phyloP scores from a whole-genome alignment of 768 basidiomycete genomes.

The Tylopilus plumbeoviolaceoides region DNA sequence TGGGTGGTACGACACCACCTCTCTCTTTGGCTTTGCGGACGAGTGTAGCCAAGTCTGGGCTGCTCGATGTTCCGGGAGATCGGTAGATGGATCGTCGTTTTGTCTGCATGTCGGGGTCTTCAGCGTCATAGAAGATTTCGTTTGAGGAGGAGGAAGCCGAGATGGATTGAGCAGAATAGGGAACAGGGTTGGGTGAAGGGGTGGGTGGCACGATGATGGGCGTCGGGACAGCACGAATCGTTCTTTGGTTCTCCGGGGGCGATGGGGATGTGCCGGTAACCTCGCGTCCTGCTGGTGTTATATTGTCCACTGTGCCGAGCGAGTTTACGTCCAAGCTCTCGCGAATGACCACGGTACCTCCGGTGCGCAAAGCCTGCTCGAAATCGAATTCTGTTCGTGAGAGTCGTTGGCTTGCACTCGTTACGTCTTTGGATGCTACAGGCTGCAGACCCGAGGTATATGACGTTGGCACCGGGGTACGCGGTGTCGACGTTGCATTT shows the following conservation, averaged over 20 bases:
- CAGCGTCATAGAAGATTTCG: conserved; percentile 61
- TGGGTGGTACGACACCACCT: conserved; percentile 40
- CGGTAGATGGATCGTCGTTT: conserved; percentile 85
- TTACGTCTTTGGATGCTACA: conserved; percentile 48
- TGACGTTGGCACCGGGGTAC: conserved; percentile 45
- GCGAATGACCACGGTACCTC: conserved; percentile 63
- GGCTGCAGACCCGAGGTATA: conserved; percentile 54
- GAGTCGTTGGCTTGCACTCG: conserved; percentile 43
- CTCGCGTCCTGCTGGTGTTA: conserved; percentile 33
- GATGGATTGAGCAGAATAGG: conserved; percentile 30
- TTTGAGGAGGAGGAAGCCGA: conserved; percentile 50
- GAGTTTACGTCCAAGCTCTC: conserved; percentile 69
- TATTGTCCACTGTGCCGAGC: conserved; percentile 50
- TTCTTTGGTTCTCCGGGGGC: conserved; percentile 33
- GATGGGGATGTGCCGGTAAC: conserved; percentile 40
- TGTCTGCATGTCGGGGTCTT: conserved; percentile 63
- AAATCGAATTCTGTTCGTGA: conserved; percentile 81
- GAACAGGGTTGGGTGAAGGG: conserved; percentile 45
- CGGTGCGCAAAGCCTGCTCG: conserved; percentile 65
- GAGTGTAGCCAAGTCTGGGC: conserved; percentile 87
- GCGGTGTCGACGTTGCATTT: conserved; percentile 43
- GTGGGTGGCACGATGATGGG: conserved; percentile 67
- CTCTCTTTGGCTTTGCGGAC: conserved; percentile 78
- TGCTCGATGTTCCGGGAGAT: conserved; percentile 84
- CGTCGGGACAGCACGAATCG: conserved; percentile 41